Conservation (phyloP, 805 yeast genomes). For the Yarrowia bubula region DNA sequence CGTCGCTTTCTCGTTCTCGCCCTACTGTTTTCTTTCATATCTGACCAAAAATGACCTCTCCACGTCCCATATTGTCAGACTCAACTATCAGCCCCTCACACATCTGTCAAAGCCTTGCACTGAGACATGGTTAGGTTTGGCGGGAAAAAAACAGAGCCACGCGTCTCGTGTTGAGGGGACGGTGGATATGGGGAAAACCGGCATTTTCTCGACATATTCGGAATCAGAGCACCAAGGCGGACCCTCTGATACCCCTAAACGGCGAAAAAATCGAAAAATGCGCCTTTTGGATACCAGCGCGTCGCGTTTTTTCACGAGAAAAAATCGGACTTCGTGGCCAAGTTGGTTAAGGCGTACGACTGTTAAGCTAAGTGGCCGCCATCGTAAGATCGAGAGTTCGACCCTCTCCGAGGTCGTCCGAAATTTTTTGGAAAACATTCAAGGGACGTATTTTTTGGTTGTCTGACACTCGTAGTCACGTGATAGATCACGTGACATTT, state of each 20-base stretch:
- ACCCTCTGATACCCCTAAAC: not conserved
- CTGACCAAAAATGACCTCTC: too few relatives aligned
- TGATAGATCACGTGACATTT: too few relatives aligned
- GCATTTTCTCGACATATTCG: not conserved
- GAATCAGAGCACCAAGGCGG: not conserved
- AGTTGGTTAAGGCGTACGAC: constrained; percentile 28
- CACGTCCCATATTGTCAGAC: too few relatives aligned
- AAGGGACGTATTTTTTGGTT: not conserved
- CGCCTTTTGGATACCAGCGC: not conserved
- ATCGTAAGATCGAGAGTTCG: constrained; percentile 28
- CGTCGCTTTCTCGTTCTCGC: too few relatives aligned
- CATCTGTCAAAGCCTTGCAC: too few relatives aligned
- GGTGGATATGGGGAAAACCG: too few relatives aligned
- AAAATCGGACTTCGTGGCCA: constrained; percentile 26
- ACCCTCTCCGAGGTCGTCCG: constrained; percentile 28
- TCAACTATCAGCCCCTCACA: too few relatives aligned
- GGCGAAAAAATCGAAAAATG: not conserved
- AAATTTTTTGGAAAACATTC: not conserved
- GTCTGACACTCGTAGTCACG: too few relatives aligned
- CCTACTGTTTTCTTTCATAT: too few relatives aligned
- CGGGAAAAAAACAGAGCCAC: too few relatives aligned
- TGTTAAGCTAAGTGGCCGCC: constrained; percentile 24
- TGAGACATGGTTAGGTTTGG: too few relatives aligned
- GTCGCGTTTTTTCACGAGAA: not conserved
- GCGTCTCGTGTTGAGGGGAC: too few relatives aligned